phyloP scores from a whole-genome alignment of 192 early-diverging fungal species.

The Lobosporangium transversale region DNA sequence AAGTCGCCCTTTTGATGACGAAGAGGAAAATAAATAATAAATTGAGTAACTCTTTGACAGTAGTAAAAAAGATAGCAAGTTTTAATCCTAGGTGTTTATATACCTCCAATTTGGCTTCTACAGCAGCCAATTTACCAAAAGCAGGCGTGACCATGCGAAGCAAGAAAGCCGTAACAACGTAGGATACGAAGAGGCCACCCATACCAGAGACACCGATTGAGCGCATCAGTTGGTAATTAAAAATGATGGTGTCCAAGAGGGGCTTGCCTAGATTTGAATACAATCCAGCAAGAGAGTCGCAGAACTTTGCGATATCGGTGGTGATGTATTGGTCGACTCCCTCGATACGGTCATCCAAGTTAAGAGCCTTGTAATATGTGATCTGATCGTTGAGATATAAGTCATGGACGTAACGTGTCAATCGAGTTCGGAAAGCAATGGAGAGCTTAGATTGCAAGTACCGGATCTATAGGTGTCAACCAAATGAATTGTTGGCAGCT shows the following conservation, averaged over 20 bases:
- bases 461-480: conserved; percentile 56
- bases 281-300: conserved; percentile 85
- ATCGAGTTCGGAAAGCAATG: conserved; percentile 80
- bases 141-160: conserved; percentile 89
- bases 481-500: no score
- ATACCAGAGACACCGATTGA: conserved; percentile 87
- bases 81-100: no score
- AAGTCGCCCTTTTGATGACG: conserved; percentile 96
- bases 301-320: conserved; percentile 93
- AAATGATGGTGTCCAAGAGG: conserved; percentile 91
- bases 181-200: conserved; percentile 81
- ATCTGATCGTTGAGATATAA: conserved; percentile 85
- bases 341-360: conserved; percentile 90
- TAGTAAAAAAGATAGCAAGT: no score
- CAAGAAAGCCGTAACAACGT: conserved; percentile 81
- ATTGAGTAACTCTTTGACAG: background rate
- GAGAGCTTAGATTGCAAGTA: conserved; percentile 80
- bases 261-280: conserved; percentile 98
- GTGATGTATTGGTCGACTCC: conserved; percentile 92
- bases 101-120: conserved; percentile 86
- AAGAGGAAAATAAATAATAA: background rate
- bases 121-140: conserved; percentile 93
- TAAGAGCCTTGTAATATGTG: conserved; percentile 89
- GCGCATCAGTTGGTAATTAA: conserved; percentile 90
- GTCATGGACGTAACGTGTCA: conserved; percentile 89